Conservation (phyloP, 805 yeast genomes). For the Blastobotrys muscicola region DNA sequence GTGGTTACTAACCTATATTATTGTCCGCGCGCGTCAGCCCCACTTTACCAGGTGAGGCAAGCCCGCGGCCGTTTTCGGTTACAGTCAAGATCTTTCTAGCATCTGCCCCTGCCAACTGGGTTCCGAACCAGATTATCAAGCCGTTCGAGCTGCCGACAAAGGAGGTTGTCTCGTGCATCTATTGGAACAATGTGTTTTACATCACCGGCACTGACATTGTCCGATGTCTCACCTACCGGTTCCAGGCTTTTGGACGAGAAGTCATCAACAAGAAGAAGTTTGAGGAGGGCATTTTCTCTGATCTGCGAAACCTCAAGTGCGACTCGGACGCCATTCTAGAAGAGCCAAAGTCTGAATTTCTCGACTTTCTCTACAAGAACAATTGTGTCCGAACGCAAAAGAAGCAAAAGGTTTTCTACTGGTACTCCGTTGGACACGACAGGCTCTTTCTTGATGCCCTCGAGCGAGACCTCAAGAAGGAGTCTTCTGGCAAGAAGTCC, state of each 20-base stretch:
- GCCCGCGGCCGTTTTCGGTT: background rate
- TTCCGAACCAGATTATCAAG: conserved; percentile 74
- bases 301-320: conserved; percentile 68
- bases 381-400: conserved; percentile 88
- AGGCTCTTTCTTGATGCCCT: conserved; percentile 85
- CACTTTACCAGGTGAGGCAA: too few relatives aligned
- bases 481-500: conserved; percentile 44
- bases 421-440: conserved; percentile 95
- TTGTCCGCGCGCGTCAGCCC: too few relatives aligned
- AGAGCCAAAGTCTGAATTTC: conserved; percentile 73
- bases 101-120: conserved; percentile 95
- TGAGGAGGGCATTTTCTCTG: conserved; percentile 94
- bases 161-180: conserved; percentile 90
- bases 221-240: conserved; percentile 78
- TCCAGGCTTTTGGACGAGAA: conserved; percentile 81
- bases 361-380: conserved; percentile 76
- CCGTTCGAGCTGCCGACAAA: conserved; percentile 78
- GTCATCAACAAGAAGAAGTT: conserved; percentile 84
- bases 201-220: conserved; percentile 96
- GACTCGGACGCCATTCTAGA: conserved; percentile 84
- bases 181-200: conserved; percentile 83
- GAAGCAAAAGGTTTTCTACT: conserved; percentile 92
- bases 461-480: conserved; percentile 84
- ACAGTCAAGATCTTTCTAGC: conserved; percentile 68
- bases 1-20: too few relatives aligned